Conservation (phyloP, 495 filamentous ascomycete species). For the Penicillium coffeae region DNA sequence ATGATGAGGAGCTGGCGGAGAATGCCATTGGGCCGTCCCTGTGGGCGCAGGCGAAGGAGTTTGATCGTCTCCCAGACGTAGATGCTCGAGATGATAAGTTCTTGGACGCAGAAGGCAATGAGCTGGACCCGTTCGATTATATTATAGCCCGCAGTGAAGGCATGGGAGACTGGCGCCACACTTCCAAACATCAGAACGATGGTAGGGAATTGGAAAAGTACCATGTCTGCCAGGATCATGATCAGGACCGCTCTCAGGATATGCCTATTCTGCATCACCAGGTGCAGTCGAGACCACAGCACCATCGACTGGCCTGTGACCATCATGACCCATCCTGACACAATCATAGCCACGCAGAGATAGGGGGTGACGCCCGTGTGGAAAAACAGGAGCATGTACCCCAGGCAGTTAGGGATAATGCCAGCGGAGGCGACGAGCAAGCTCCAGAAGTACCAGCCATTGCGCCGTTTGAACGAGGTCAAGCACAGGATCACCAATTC, state of each 20-base stretch:
- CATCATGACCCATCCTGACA: slow-evolving; percentile 43
- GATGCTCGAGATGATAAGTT: slow-evolving; percentile 51
- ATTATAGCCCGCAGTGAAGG: slow-evolving; percentile 38
- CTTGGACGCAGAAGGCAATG: slow-evolving; percentile 52
- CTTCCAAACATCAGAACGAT: slow-evolving; percentile 41
- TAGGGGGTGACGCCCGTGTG: slow-evolving; percentile 23
- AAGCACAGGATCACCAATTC: slow-evolving; percentile 46
- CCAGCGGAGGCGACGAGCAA: slow-evolving; percentile 38
- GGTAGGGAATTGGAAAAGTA: slow-evolving; percentile 41
- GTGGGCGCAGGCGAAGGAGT: slow-evolving; percentile 36
- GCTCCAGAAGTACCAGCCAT: slow-evolving; percentile 50
- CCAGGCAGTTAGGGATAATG: slow-evolving; percentile 39
- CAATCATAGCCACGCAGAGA: slow-evolving; percentile 34
- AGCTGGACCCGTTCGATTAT: slow-evolving; percentile 53
- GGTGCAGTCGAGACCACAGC: slow-evolving; percentile 46
- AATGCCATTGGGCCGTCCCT: slow-evolving; percentile 27
- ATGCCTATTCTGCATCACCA: slow-evolving; percentile 39
- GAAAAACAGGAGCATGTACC: slow-evolving; percentile 46
- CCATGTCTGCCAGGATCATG: slow-evolving; percentile 43
- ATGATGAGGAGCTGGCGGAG: slow-evolving; percentile 44
- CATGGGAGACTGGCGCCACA: slow-evolving; percentile 21
- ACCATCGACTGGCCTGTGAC: slow-evolving; percentile 49
- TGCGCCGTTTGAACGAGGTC: slow-evolving; percentile 43
- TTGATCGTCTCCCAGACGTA: slow-evolving; percentile 52
- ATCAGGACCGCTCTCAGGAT: slow-evolving; percentile 32